These are phyloP conservation scores for Darksidea phi DNA, from an alignment of 495 filamentous ascomycete species.

Conservation along the genomic window DNA sequence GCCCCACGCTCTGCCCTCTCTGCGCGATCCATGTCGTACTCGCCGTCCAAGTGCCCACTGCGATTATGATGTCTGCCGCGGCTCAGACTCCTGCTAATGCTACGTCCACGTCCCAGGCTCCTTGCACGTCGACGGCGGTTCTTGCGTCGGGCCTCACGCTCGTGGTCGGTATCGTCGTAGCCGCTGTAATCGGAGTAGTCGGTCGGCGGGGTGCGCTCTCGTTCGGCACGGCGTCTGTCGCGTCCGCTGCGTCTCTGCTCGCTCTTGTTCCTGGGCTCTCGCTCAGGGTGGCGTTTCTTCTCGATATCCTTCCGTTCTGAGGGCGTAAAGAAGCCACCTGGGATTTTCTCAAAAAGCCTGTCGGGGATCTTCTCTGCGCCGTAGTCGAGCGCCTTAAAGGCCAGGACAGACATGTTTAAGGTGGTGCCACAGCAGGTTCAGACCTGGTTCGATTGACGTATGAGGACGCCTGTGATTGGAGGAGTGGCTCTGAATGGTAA, in stretches of 20 bases:
- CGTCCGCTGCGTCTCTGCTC: conserved; percentile 20
- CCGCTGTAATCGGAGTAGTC: conserved; percentile 29
- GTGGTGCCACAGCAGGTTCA: conserved; percentile 18
- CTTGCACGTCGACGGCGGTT: conserved; percentile 20
- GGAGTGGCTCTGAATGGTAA: neutral
- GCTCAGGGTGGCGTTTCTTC: conserved; percentile 7
- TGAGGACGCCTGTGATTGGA: conserved; percentile 28
- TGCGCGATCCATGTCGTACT: conserved; percentile 9
- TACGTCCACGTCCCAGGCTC: conserved; percentile 29
- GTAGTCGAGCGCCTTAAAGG: conserved; percentile 33
- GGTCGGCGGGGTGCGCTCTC: conserved; percentile 25
- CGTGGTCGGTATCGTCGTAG: conserved; percentile 34
- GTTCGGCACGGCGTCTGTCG: conserved; percentile 19
- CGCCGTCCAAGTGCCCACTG: conserved; percentile 21
- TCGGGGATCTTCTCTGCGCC: conserved; percentile 45
- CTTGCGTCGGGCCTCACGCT: conserved; percentile 13
- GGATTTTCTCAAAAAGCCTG: conserved; percentile 39
- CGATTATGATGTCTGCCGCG: conserved; percentile 14
- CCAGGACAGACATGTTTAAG: conserved; percentile 29
- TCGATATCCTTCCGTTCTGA: conserved; percentile 29
- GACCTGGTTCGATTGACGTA: conserved; percentile 28
- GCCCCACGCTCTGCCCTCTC: conserved; percentile 17
- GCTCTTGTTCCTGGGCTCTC: conserved; percentile 10
- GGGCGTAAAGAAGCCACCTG: conserved; percentile 42
- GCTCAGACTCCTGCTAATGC: conserved; percentile 12